Percentiles rank a stretch among this genome's conserved stretches.
phyloP scores from a whole-genome alignment of 345 rosid species.

The Reutealis trisperma region DNA sequence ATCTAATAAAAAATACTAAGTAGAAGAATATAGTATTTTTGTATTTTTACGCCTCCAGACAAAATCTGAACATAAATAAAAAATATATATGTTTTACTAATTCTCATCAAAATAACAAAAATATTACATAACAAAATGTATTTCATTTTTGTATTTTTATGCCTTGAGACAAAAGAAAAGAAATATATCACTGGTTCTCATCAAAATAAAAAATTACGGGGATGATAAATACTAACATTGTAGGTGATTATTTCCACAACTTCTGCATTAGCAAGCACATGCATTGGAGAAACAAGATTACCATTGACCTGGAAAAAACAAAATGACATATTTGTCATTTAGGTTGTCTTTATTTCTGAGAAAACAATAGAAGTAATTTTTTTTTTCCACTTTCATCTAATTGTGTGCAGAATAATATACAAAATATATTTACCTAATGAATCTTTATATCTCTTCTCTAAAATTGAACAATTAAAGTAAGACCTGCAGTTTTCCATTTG shows the following conservation, averaged over 20 bases:
- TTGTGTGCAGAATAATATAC: neutral
- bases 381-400: neutral
- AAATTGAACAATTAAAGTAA: neutral
- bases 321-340: slow-evolving; percentile 19
- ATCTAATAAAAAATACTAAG: neutral
- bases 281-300: slow-evolving; percentile 84
- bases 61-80: neutral
- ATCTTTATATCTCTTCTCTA: neutral
- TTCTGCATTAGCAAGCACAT: slow-evolving; percentile 89
- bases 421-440: neutral
- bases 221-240: slow-evolving; percentile 53
- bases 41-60: neutral
- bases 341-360: neutral
- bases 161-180: neutral
- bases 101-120: neutral
- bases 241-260: slow-evolving; percentile 97
- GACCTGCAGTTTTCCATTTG: neutral
- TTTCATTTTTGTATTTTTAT: neutral
- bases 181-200: neutral
- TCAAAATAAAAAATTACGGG: neutral
- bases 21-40: neutral
- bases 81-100: neutral
- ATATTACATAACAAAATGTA: too few species aligned
- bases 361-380: too few species aligned
- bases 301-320: slow-evolving; percentile 82